Evolutionary conservation across 2,329 filamentous ascomycete genomes (phyloP), one percentile per base, ranked within the genome.

Genomic region (Domatiomyces catenatus): DNA sequence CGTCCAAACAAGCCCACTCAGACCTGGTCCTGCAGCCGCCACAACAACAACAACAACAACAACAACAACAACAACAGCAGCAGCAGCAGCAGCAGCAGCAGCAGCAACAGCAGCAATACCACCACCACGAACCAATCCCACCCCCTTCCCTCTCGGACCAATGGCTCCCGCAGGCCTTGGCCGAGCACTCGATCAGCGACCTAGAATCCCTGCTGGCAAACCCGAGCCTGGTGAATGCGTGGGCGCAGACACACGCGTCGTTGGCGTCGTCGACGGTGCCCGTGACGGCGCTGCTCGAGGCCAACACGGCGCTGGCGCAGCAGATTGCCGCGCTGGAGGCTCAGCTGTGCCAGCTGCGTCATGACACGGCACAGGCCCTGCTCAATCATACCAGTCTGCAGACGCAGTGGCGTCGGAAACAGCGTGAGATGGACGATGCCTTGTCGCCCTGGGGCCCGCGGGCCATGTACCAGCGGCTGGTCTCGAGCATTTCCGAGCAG

Each of bases 381-480:
- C 75, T 96, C 1, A 77, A 86, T 8, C 79, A 92, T 19, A 85
- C 90, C 60, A 85, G 86, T 1, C 77, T 95, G 15, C 92, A 96
- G 69, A 79, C 89, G n/a, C 83, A 90, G 62, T 96, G 92, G 86
- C 80, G 83, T 50, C 79, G 84, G 58, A 93, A 92, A 66, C 86
- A 96, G 66, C 75, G 79, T 1, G 87, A 92, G 60, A 92, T 94
- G 77, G 92, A 96, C 64, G 75, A 79, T 48, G 87, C 86, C 5
- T 71, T 96, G 53, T 79, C 80, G 36, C 85, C 86, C 1, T 96
- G 94, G 69, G 85, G 86, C 22, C 88, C 90, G 0, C 84, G 86
- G 44, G 83, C 85, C 44, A 71, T 96, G 60, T 95, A 96, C 63
- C 84, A 89, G 66, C 76, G 84, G 48, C 72, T 96, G 8, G 80